Base-by-base conservation (phyloP, 1,139 yeast genomes). In the Pichia sp. region DNA sequence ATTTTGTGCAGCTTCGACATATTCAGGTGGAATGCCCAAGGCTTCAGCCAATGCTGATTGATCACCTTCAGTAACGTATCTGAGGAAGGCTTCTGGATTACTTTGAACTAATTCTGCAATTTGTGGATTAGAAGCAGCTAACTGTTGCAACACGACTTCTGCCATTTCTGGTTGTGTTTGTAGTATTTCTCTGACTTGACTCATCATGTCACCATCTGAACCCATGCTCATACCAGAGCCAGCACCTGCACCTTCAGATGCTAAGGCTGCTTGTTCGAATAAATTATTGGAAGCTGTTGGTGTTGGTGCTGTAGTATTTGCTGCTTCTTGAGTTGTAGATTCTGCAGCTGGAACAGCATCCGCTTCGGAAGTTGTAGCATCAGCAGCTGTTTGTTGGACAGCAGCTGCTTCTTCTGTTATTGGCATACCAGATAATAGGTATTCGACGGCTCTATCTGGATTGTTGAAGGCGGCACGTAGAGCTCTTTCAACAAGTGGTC, bases 401-500 rank as follows among this genome's bases (percentile, higher is more conserved):
- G 62, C 59, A 17, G 60, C 57, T 3, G 65, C 62, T 14, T 60
- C 60, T 37, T 65, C 53, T 5, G 55, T 12, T 38, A 18, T 33
- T 34, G 47, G 98, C 45, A 93, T 81, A 5, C 98, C 98, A 38
- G 91, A 88, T 58, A 93, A 71, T 50, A 93, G 75, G 66, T 93
- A 91, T 65, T 94, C 99, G 7, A 91, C 98, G 0, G 99, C 99
- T 61, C 99, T 83, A 63, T 93, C 98, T 22, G 99, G 99, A 68
- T 93, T 91, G 69, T 93, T 93, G 70, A 83, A 93, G 0, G 99
- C 98, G 17, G 97, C 96, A 61, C 96, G 81, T 65, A 93, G 74
- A 0, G 99, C 99, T 37, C 81, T 78, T 68, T 89, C 95, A 27
- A 89, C 97, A 64, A 88, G 88, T 7, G 81, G 76, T 59, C 96